Conservation (phyloP, 768 basidiomycete species). For the Pisolithus marmoratus region DNA sequence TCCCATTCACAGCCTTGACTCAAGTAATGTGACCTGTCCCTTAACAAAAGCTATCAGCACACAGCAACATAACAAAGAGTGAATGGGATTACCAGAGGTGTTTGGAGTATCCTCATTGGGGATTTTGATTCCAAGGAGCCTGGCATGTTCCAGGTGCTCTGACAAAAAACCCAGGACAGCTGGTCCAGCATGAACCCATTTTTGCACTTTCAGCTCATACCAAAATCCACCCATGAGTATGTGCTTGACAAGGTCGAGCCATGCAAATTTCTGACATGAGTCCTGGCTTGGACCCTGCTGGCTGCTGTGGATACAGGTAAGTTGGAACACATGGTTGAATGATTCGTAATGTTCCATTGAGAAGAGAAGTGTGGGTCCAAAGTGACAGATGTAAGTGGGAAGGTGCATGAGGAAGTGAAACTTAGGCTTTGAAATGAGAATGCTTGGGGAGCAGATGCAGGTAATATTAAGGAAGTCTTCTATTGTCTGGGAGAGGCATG, state of each 20-base stretch:
- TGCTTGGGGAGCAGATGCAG: constrained; percentile 20
- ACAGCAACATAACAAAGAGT: too few relatives aligned
- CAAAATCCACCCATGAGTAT: constrained; percentile 10
- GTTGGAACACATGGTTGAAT: constrained; percentile 22
- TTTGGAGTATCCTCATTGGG: too few relatives aligned
- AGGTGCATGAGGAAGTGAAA: constrained; percentile 29
- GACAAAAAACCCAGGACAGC: too few relatives aligned
- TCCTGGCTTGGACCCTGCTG: constrained; percentile 25
- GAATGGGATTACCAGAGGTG: too few relatives aligned
- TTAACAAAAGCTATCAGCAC: too few relatives aligned
- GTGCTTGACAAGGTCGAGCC: constrained; percentile 12
- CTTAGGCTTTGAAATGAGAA: constrained; percentile 23
- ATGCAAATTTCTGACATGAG: constrained; percentile 8
- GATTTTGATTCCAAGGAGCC: too few relatives aligned
- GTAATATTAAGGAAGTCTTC: constrained; percentile 17
- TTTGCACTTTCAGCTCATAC: neutral
- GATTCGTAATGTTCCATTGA: constrained; percentile 26
- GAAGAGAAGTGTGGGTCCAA: constrained; percentile 25
- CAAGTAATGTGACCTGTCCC: too few relatives aligned
- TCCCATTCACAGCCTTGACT: too few relatives aligned
- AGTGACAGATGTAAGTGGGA: constrained; percentile 17
- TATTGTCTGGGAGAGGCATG: constrained; percentile 9
- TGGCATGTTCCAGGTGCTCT: too few relatives aligned
- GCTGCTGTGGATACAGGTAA: constrained; percentile 23
- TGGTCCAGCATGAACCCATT: neutral